A percentile compares a stretch with the other conserved stretches of the same genome.
Conservation (phyloP, 352 stramenopile species). For the Pilasporangium apinafurcum region DNA sequence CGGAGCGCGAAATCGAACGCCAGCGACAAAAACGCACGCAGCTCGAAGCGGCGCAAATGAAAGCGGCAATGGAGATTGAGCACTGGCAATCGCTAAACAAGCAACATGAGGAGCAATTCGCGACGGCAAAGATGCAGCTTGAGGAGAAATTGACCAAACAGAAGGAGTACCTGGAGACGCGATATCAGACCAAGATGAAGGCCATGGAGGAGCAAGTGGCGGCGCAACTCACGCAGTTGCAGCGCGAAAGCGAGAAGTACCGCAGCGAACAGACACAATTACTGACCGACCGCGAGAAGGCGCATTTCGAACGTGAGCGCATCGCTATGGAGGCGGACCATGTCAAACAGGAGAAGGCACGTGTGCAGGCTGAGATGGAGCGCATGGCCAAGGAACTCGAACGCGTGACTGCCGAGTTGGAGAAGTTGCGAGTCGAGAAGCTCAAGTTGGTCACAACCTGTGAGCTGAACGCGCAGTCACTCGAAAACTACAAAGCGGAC, state of each 20-base stretch:
- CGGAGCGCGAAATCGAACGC: slow-evolving; percentile 27
- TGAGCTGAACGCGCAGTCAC: slow-evolving; percentile 43
- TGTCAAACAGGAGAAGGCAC: slow-evolving; percentile 34
- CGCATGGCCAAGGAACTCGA: slow-evolving; percentile 40
- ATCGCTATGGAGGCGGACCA: slow-evolving; percentile 37
- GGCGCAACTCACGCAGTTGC: slow-evolving; percentile 35
- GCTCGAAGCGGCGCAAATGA: slow-evolving; percentile 19
- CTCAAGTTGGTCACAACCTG: slow-evolving; percentile 41
- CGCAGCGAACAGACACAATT: slow-evolving; percentile 37
- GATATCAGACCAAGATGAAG: slow-evolving; percentile 42
- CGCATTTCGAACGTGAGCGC: slow-evolving; percentile 51
- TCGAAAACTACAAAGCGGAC: slow-evolving; percentile 41
- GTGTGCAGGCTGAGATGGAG: slow-evolving; percentile 46
- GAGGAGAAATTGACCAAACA: slow-evolving; percentile 35
- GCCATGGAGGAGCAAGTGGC: slow-evolving; percentile 61
- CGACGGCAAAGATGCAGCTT: slow-evolving; percentile 21
- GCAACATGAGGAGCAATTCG: slow-evolving; percentile 42
- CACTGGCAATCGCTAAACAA: slow-evolving; percentile 29
- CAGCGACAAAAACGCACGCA: slow-evolving; percentile 34
- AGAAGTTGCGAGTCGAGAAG: slow-evolving; percentile 44
- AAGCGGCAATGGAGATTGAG: slow-evolving; percentile 27
- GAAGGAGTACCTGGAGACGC: slow-evolving; percentile 31
- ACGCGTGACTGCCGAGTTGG: slow-evolving; percentile 25
- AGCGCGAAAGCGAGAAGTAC: slow-evolving; percentile 52
- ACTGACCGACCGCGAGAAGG: slow-evolving; percentile 42